These are phyloP conservation scores for Biscutella laevigata DNA, from an alignment of 441 rosid species.

Conservation along the genomic window DNA sequence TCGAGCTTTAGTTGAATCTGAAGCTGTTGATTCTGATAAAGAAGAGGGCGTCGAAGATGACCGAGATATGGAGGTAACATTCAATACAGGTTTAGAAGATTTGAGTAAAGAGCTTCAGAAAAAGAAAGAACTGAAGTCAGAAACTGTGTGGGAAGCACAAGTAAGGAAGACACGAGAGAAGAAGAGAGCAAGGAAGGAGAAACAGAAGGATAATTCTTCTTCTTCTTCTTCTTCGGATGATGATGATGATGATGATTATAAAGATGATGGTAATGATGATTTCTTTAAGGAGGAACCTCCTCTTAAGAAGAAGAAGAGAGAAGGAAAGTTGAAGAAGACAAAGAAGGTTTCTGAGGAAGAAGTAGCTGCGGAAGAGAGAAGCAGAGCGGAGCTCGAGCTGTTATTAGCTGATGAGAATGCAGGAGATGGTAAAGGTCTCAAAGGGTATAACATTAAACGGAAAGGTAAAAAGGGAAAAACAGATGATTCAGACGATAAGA, in stretches of 20 bases:
- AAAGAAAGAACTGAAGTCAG: constrained; percentile 62
- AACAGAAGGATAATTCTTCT: constrained; percentile 28
- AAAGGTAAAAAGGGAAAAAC: constrained; percentile 52
- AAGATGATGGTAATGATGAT: constrained; percentile 42
- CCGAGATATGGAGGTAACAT: constrained; percentile 87
- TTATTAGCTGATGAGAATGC: constrained; percentile 72
- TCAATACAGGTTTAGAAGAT: constrained; percentile 84
- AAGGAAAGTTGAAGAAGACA: constrained; percentile 16
- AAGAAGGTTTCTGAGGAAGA: constrained; percentile 23
- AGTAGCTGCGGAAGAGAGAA: constrained; percentile 43
- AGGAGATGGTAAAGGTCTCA: constrained; percentile 41
- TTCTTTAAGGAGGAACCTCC: constrained; percentile 62
- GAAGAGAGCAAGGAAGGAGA: constrained; percentile 55
- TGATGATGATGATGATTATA: constrained; percentile 44
- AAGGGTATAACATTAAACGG: constrained; percentile 71
- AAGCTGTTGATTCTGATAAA: constrained; percentile 60
- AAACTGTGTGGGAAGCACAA: constrained; percentile 65
- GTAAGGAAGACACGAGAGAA: constrained; percentile 60
- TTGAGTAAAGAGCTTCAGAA: constrained; percentile 62
- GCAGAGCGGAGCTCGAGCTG: constrained; percentile 78
- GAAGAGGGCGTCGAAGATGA: constrained; percentile 58
- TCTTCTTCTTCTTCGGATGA: constrained; percentile 40
- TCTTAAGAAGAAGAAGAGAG: constrained; percentile 35
- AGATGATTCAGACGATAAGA: constrained; percentile 45
- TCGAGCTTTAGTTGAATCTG: constrained; percentile 53